Base-by-base conservation (phyloP, 495 filamentous ascomycete genomes). In the Xylaria bambusicola region DNA sequence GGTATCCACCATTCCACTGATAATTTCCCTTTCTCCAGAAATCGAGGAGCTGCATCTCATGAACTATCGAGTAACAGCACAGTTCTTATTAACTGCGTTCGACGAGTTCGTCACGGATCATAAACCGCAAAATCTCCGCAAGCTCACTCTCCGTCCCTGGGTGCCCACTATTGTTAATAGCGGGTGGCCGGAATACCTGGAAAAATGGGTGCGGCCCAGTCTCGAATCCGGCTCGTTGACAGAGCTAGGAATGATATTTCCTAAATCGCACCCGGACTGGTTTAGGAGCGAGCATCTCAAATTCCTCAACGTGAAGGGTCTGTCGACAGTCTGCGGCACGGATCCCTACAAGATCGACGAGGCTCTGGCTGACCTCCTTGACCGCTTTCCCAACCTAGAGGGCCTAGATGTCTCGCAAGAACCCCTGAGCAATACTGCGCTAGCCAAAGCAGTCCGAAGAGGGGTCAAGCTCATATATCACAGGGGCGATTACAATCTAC, bases 301-400 rank as follows among this genome's bases (percentile, higher is more conserved):
- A 2, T 66, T 66, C 26, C 41, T 71, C 7, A 61, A 48, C 41
- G 10, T 71, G 13, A 51, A 60, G 8, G 66, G 63, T 3, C 52
- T 68, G 3, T 41, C 54, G 0, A 17, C 9, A 8, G 31, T 46
- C 1, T 33, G 18, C 15, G 31, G 57, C 4, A 33, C 35, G 10
- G 29, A 56, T 10, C 8, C 52, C 0, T 56, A 8, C 33, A 2
- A 8, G 15, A 31, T 66, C 8, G 63, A 66, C 3, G 41, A 58
- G 4, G 49, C 23, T 0, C 31, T 68, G 6, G 33, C 52, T n/a
- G 47, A 35, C 3, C 44, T 68, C 3, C 23, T 57, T 12, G 46
- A 42, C 9, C 58, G 65, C 21, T 71, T 71, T 46, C 68, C 68
- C 17, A 68, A 64, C 33, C 31, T 68, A 26, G 52, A 58, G 40